Conservation (phyloP, 805 yeast genomes). For the Kodamaea kaohsiungensis region DNA sequence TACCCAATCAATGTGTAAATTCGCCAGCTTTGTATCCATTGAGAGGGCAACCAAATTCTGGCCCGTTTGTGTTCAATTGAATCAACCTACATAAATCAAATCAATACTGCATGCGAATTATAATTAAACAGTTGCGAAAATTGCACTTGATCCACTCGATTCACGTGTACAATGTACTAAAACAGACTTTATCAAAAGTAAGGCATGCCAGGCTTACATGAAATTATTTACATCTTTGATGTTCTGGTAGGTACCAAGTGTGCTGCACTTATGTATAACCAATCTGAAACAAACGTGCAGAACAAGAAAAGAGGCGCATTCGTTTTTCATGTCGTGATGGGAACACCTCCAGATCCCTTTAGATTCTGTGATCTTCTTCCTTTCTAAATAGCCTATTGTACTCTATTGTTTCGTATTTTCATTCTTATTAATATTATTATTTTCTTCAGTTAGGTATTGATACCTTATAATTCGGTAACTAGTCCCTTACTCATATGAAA, state of each 20-base stretch:
- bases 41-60: background rate
- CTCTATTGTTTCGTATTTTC: background rate
- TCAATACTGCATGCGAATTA: background rate
- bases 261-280: background rate
- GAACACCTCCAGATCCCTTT: background rate
- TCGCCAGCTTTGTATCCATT: background rate
- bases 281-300: background rate
- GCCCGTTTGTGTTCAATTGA: background rate
- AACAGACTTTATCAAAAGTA: background rate
- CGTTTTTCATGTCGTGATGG: background rate
- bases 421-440: background rate
- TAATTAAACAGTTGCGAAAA: background rate
- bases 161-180: background rate
- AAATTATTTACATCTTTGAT: background rate
- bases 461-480: background rate
- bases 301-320: background rate
- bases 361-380: constrained; percentile 1
- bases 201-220: background rate
- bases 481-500: background rate
- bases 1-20: background rate
- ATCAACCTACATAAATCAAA: too few species aligned
- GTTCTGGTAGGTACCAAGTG: background rate
- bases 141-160: background rate
- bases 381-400: background rate
- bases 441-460: background rate